These are phyloP conservation scores for Teratosphaeria viscida DNA, from an alignment of 2,329 filamentous ascomycete genomes.

Conservation along the genomic window DNA sequence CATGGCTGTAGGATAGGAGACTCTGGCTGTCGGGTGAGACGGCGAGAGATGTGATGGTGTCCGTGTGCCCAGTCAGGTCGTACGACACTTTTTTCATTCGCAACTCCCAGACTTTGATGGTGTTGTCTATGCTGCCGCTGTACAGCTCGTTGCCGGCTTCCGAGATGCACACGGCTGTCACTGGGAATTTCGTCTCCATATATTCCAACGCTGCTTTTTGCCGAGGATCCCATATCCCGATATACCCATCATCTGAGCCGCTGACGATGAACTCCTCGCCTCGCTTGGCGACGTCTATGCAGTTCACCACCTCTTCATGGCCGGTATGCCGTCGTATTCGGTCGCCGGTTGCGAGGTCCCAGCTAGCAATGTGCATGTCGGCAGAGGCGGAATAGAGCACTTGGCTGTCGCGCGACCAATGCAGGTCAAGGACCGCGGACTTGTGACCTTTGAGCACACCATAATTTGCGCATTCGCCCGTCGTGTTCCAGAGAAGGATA, in stretches of 20 bases:
- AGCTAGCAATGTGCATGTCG: slow-evolving; percentile 86
- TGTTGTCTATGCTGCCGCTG: slow-evolving; percentile 89
- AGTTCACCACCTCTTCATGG: slow-evolving; percentile 93
- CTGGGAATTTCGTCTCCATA: slow-evolving; percentile 81
- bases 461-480: slow-evolving; percentile 90
- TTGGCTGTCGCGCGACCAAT: slow-evolving; percentile 92
- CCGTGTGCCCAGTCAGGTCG: slow-evolving; percentile 76
- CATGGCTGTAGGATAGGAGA: slow-evolving; percentile 83
- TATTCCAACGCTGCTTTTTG: slow-evolving; percentile 81
- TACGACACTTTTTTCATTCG: slow-evolving; percentile 84
- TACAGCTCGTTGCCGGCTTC: slow-evolving; percentile 95
- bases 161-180: slow-evolving; percentile 83
- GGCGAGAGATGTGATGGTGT: slow-evolving; percentile 80
- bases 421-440: slow-evolving; percentile 80
- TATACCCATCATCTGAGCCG: slow-evolving; percentile 84
- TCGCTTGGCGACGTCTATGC: slow-evolving; percentile 75
- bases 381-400: slow-evolving; percentile 87
- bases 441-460: slow-evolving; percentile 80
- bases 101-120: slow-evolving; percentile 94
- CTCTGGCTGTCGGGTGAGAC: slow-evolving; percentile 91
- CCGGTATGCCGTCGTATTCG: slow-evolving; percentile 86
- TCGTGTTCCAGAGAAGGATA: slow-evolving; percentile 90
- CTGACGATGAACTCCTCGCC: slow-evolving; percentile 86
- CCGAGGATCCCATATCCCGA: slow-evolving; percentile 92
- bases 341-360: slow-evolving; percentile 86